Percentiles rank a stretch among this genome's conserved stretches.
Evolutionary conservation across 106 monocot species (phyloP).

Genomic region (Allium cepa): DNA sequence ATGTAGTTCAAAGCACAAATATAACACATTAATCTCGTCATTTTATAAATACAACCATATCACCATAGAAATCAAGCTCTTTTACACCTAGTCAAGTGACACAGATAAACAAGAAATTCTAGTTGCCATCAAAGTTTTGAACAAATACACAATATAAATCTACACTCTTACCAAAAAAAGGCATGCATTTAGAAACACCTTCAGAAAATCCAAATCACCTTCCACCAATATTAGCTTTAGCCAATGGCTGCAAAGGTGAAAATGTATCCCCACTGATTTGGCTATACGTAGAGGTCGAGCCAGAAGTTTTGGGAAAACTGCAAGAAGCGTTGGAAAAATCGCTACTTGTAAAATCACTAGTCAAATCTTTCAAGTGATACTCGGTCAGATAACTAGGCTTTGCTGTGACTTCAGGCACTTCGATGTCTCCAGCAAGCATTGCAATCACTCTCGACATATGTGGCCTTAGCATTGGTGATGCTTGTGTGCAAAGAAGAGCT

Average conservation of each 20-base stretch:
- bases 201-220: not conserved
- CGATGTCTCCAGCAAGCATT: constrained; percentile 73
- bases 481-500: constrained; percentile 80
- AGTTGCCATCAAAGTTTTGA: no score
- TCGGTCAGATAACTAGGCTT: constrained; percentile 74
- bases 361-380: constrained; percentile 55
- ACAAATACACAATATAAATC: no score
- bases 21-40: no score
- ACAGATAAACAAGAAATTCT: no score
- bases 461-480: constrained; percentile 53
- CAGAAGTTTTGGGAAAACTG: no score
- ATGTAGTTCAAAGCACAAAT: no score
- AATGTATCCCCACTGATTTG: constrained; percentile 1
- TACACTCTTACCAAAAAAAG: no score
- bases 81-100: no score
- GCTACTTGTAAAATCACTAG: constrained; percentile 15
- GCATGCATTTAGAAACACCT: no score
- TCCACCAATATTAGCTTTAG: not conserved
- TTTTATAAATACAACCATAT: no score
- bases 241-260: constrained; percentile 5
- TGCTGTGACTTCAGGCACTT: constrained; percentile 36
- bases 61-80: no score
- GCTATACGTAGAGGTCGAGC: constrained; percentile 1
- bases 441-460: constrained; percentile 83
- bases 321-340: constrained; percentile 7